These are phyloP conservation scores for Schizosaccharomyces lindneri DNA, from an alignment of 805 yeast genomes.

Conservation along the genomic window DNA sequence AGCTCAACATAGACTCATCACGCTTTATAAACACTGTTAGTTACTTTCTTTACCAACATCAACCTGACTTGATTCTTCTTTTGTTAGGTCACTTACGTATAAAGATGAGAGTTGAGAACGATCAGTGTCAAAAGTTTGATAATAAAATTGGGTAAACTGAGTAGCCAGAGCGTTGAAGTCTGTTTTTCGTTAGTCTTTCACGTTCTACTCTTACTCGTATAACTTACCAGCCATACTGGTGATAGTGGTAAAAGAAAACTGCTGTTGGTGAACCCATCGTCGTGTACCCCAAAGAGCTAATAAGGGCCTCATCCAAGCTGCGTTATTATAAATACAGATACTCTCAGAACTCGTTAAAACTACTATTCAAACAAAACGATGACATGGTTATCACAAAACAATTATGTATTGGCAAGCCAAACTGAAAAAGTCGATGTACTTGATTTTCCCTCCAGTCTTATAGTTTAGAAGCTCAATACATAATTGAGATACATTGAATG, in stretches of 20 bases:
- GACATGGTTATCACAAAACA: no score
- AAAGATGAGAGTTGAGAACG: slow-evolving; percentile 78
- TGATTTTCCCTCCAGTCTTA: no score
- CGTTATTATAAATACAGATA: no score
- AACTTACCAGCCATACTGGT: not conserved
- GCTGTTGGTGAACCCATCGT: not conserved
- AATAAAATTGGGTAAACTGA: slow-evolving; percentile 36
- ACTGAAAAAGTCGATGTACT: no score
- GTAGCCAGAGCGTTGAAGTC: slow-evolving; percentile 1
- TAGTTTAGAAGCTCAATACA: no score
- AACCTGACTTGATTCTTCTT: no score
- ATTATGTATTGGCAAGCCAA: no score
- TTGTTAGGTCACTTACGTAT: slow-evolving; percentile 22
- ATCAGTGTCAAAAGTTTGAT: slow-evolving; percentile 81
- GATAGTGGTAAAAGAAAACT: not conserved
- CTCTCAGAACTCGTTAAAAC: no score
- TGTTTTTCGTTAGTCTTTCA: not conserved
- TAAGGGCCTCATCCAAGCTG: no score
- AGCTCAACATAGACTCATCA: slow-evolving; percentile 91
- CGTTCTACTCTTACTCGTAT: not conserved
- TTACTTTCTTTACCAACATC: not conserved
- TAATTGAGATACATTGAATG: no score
- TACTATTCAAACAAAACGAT: no score
- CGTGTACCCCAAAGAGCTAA: no score
- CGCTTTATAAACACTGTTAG: slow-evolving; percentile 20